These are phyloP conservation scores for Spencermartinsiella ligniputridi DNA, from an alignment of 1,139 yeast species.

Conservation along the genomic window DNA sequence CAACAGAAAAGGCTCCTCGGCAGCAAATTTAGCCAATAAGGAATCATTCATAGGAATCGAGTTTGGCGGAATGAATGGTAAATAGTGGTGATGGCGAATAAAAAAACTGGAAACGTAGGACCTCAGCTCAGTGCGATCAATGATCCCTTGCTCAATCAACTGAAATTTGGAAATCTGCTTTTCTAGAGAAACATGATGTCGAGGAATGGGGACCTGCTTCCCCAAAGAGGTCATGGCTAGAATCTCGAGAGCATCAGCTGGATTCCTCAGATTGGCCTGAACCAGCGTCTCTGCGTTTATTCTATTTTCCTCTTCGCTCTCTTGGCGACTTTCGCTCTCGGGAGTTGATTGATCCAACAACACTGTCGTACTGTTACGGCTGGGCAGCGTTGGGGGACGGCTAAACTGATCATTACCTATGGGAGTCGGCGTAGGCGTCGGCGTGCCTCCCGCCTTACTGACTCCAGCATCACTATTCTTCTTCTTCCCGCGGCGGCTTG, in stretches of 20 bases:
- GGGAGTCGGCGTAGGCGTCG: neutral
- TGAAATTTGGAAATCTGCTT: slow-evolving; percentile 5
- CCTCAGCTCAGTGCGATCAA: slow-evolving; percentile 12
- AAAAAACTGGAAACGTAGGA: slow-evolving; percentile 14
- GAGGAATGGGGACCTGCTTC: neutral
- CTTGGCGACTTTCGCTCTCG: neutral
- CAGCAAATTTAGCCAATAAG: slow-evolving; percentile 26
- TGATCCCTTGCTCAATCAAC: slow-evolving; percentile 10
- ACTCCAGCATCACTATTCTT: slow-evolving; percentile 37
- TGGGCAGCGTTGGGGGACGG: neutral
- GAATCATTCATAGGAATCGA: slow-evolving; percentile 18
- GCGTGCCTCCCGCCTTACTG: neutral
- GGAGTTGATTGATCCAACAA: neutral
- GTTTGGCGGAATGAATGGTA: slow-evolving; percentile 18
- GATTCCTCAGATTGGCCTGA: slow-evolving; percentile 34
- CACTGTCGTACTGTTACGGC: neutral
- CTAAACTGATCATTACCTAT: neutral
- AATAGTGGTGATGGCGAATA: slow-evolving; percentile 20
- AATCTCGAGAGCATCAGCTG: slow-evolving; percentile 58
- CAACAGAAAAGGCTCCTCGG: slow-evolving; percentile 73
- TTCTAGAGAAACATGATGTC: neutral
- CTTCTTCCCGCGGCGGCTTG: slow-evolving; percentile 54
- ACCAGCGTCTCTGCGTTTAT: slow-evolving; percentile 2
- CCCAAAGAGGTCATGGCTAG: slow-evolving; percentile 38
- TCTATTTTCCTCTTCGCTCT: neutral